Conservation (phyloP, 2,329 filamentous ascomycete species). For the Alternaria arborescens region DNA sequence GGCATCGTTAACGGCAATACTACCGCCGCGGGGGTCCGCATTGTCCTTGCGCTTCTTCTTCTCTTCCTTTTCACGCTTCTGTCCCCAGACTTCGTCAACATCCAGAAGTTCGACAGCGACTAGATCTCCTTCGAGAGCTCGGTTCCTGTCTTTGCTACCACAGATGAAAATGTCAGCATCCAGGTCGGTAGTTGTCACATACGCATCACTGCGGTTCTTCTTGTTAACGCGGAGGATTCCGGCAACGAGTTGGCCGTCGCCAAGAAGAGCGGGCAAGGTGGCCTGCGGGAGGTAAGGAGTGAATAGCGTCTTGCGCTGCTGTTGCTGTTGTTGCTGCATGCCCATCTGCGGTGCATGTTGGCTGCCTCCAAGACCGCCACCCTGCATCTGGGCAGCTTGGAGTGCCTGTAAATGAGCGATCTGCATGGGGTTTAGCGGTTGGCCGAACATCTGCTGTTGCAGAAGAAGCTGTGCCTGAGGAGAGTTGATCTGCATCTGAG, state of each 20-base stretch:
- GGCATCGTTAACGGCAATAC: constrained; percentile 72
- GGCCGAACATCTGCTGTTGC: constrained; percentile 85
- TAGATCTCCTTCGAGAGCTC: constrained; percentile 92
- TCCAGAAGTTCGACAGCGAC: constrained; percentile 96
- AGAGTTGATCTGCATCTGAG: constrained; percentile 80
- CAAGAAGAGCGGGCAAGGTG: constrained; percentile 86
- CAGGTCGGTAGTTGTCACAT: constrained; percentile 92
- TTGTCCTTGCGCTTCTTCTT: constrained; percentile 99
- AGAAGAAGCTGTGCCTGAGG: constrained; percentile 84
- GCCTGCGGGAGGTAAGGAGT: constrained; percentile 97
- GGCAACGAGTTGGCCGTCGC: constrained; percentile 91
- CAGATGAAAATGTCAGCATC: constrained; percentile 99
- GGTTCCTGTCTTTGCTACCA: constrained; percentile 97
- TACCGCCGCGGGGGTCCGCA: constrained; percentile 85
- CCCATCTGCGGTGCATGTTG: constrained; percentile 72
- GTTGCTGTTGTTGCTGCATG: constrained; percentile 81
- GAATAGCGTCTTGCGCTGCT: constrained; percentile 97
- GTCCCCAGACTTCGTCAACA: constrained; percentile 97
- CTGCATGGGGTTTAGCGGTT: constrained; percentile 87
- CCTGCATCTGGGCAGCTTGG: constrained; percentile 85
- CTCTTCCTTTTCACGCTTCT: constrained; percentile 99
- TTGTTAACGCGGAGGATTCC: constrained; percentile 98
- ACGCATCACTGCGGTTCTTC: constrained; percentile 98
- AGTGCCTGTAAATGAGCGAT: constrained; percentile 90
- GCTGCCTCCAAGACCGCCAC: constrained; percentile 71